Base-by-base conservation (phyloP, 1,284 basidiomycete genomes). In the Retiboletus flavoniger region DNA sequence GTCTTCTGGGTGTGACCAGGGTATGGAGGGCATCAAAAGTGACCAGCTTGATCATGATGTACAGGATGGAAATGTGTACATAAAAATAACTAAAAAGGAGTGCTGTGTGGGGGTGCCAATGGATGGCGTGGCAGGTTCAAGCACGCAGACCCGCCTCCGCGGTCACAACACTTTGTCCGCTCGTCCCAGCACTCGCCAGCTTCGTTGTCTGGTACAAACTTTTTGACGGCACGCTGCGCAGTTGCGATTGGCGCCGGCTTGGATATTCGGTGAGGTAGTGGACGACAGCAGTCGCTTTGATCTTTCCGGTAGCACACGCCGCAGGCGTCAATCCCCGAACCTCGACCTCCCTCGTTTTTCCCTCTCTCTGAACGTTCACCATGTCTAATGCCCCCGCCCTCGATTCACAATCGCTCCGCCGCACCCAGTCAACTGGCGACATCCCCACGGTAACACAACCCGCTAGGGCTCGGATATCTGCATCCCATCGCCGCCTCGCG, bases 21-120 rank as follows among this genome's bases (percentile, higher is more conserved):
- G 89, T 91, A 62, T 85, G 81, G 26, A 90, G 74, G 1, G 83
- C 81, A 62, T 91, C 89, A 62, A 91, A 90, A 17, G 84, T 82
- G 36, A 89, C 83, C 4, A 89, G 74, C 47, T 32, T 71, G 57
- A 65, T 58, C 56, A 53, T 55, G 9, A 19, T 9, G 26, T 34
- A 47, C 11, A 46, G 57, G 54, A 32, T 45, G 26, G 32, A 29
- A 39, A 46, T 24, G 26, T 50, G 54, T 54, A 65, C 52, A 53
- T 55, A 65, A 58, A 53, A 24, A 24, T 16, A 28, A 39, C n/a
- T 14, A 48, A 65, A 57, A 51, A 32, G 46, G 31, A 45, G 41
- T 41, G 56, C 46, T 44, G 47, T 46, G 35, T 19, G 47, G 10
- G n/a, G 32, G 51, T 21, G 38, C 8, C 29, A 21, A 17, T 7